A percentile compares a stretch with the other conserved stretches of the same genome.
These are phyloP conservation scores for Xerocomellus dryophilus DNA, from an alignment of 768 basidiomycete species.

Conservation along the genomic window DNA sequence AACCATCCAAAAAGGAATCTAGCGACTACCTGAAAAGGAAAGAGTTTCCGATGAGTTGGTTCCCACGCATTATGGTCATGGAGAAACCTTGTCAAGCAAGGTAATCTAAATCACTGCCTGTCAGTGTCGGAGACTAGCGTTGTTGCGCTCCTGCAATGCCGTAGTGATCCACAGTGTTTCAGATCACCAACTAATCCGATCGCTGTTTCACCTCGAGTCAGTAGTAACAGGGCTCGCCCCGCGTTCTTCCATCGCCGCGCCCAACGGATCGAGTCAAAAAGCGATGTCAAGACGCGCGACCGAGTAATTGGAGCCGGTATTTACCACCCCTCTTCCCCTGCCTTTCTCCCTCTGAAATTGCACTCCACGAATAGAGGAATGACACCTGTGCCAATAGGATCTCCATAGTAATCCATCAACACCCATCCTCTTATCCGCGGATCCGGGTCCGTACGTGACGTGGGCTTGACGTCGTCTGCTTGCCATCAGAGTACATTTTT, in stretches of 20 bases:
- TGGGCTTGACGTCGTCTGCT: neutral
- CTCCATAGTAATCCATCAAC: conserved; percentile 68
- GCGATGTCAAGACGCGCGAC: neutral
- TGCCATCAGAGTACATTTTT: neutral
- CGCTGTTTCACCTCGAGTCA: neutral
- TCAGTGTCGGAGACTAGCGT: no score
- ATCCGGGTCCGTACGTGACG: neutral
- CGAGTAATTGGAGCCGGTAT: neutral
- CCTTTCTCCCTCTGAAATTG: conserved; percentile 58
- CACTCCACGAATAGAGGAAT: conserved; percentile 73
- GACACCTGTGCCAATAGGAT: conserved; percentile 51
- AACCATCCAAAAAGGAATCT: no score
- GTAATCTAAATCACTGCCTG: no score
- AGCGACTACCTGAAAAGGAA: no score
- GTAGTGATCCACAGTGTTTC: neutral
- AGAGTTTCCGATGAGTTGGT: no score
- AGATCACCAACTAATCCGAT: neutral
- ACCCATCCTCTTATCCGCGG: conserved; percentile 70
- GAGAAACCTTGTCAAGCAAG: no score
- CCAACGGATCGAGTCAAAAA: neutral
- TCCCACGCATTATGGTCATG: no score
- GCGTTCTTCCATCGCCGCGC: neutral
- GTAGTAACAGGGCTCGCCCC: neutral
- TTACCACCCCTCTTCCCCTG: conserved; percentile 43
- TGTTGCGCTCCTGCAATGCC: no score